Evolutionary conservation across 2,329 filamentous ascomycete species (phyloP), one percentile per base, ranked within the genome.

Genomic region (Cercospora brassicicola): DNA sequence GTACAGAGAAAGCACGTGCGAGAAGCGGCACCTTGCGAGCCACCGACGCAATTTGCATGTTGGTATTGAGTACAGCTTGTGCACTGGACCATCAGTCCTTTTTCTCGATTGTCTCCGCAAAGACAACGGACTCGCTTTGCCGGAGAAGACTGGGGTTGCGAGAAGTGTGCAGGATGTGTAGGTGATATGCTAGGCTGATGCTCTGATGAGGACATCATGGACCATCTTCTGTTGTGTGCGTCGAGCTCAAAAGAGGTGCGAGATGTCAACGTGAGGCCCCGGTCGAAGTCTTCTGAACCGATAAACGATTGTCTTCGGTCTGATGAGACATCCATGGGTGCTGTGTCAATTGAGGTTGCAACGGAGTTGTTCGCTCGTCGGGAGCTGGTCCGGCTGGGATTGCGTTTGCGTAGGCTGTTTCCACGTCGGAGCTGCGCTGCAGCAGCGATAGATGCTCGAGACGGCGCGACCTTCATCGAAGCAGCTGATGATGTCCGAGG

Each of bases 41-140:
- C 76, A 1, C 87, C 86, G 23, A 88, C 82, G 72, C 88, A 90
- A 64, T 81, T 81, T 33, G 84, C 84, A 73, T 90, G 88, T 31
- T 87, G 79, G 84, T 86, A 89, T 72, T 88, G 87, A n/a, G 81
- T 84, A 78, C 87, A 90, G 26, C 84, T 86, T 76, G 87, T 85
- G 78, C 88, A 90, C 79, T 88, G 87, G 57, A 89, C 83, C 84
- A 89, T 87, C 71, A 84, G 82, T 23, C 84, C 85, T 64, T 84
- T 83, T 63, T 84, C 86, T 48, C 86, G 83, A 62, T 82, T 79
- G 15, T 83, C 82, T 61, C 85, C 84, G 73, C 88, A 90, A 28
- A 88, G 77, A 76, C 88, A 90, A 42, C 87, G 82, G 9, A 86
- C 87, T 31, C 69, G 66, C 10, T 65, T 42, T 15, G 56, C 63